These are phyloP conservation scores for Uncinocarpus reesii DNA, from an alignment of 2,329 filamentous ascomycete genomes.

Conservation along the genomic window DNA sequence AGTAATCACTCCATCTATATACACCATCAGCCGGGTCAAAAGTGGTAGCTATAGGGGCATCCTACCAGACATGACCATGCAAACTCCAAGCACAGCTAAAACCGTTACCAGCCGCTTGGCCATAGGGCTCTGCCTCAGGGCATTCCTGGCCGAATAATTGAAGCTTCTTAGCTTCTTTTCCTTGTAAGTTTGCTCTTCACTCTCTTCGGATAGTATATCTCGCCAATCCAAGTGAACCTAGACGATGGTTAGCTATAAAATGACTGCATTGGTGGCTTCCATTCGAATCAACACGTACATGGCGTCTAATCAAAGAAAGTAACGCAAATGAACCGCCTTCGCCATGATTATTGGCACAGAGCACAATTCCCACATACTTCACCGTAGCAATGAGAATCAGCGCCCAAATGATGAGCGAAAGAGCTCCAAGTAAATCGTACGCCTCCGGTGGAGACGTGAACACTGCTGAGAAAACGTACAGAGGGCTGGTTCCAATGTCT, in stretches of 20 bases:
- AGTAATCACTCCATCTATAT: slow-evolving; percentile 44
- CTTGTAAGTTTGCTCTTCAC: slow-evolving; percentile 40
- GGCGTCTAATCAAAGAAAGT: slow-evolving; percentile 45
- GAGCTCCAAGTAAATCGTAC: slow-evolving; percentile 43
- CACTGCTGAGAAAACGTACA: slow-evolving; percentile 49
- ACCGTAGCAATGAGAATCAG: slow-evolving; percentile 48
- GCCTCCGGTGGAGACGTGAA: slow-evolving; percentile 38
- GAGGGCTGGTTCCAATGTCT: slow-evolving; percentile 49
- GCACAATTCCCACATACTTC: slow-evolving; percentile 47
- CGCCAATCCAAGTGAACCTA: slow-evolving; percentile 44
- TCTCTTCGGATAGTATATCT: slow-evolving; percentile 39
- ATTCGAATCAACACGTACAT: slow-evolving; percentile 28
- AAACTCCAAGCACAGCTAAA: slow-evolving; percentile 38
- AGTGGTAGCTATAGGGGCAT: neutral
- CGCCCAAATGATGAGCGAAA: slow-evolving; percentile 48
- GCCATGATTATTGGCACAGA: slow-evolving; percentile 47
- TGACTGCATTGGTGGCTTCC: neutral
- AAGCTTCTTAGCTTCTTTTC: slow-evolving; percentile 36
- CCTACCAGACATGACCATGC: slow-evolving; percentile 42
- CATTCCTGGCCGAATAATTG: slow-evolving; percentile 36
- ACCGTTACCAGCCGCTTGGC: slow-evolving; percentile 40
- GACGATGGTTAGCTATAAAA: neutral
- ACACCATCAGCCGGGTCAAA: neutral
- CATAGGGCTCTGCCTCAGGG: slow-evolving; percentile 40
- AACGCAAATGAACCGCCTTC: slow-evolving; percentile 49